These are phyloP conservation scores for Maudiozyma humilis DNA, from an alignment of 1,139 yeast genomes.

Conservation along the genomic window DNA sequence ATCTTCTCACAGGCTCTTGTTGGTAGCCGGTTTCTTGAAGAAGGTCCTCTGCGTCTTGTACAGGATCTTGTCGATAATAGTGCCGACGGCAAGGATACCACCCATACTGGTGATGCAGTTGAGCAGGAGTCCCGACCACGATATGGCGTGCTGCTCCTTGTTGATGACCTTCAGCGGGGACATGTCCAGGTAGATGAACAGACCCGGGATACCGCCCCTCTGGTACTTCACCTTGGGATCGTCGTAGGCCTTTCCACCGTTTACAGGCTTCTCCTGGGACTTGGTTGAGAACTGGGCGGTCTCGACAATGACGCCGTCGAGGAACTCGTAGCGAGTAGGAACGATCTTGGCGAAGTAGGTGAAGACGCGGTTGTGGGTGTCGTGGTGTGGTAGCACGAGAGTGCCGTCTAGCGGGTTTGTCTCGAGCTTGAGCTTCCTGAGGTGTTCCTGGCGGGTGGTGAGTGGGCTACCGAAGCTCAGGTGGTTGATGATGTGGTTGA, in stretches of 20 bases:
- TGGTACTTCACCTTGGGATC: slow-evolving; percentile 82
- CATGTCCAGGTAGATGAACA: slow-evolving; percentile 80
- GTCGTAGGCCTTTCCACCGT: slow-evolving; percentile 83
- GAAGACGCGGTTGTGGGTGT: slow-evolving; percentile 49
- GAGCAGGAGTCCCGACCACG: slow-evolving; percentile 79
- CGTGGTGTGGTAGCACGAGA: slow-evolving; percentile 37
- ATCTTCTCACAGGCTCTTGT: slow-evolving; percentile 1
- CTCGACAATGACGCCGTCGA: slow-evolving; percentile 46
- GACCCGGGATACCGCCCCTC: slow-evolving; percentile 86
- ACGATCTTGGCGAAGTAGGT: slow-evolving; percentile 84
- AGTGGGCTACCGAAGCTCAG: slow-evolving; percentile 74
- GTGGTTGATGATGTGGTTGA: slow-evolving; percentile 69
- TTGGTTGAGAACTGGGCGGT: slow-evolving; percentile 90
- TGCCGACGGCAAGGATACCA: slow-evolving; percentile 91
- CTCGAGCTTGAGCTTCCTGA: slow-evolving; percentile 27
- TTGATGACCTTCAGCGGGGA: slow-evolving; percentile 89
- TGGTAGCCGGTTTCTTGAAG: slow-evolving; percentile 14
- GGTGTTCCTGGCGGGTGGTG: slow-evolving; percentile 15
- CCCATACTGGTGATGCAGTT: slow-evolving; percentile 90
- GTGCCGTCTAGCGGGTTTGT: slow-evolving; percentile 72
- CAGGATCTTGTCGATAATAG: slow-evolving; percentile 76
- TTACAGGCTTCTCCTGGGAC: slow-evolving; percentile 73
- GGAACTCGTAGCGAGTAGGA: slow-evolving; percentile 75
- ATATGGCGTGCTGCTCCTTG: slow-evolving; percentile 64
- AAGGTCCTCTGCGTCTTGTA: slow-evolving; percentile 85